These are phyloP conservation scores for Penicillium goetzii DNA, from an alignment of 495 filamentous ascomycete genomes.

Conservation along the genomic window DNA sequence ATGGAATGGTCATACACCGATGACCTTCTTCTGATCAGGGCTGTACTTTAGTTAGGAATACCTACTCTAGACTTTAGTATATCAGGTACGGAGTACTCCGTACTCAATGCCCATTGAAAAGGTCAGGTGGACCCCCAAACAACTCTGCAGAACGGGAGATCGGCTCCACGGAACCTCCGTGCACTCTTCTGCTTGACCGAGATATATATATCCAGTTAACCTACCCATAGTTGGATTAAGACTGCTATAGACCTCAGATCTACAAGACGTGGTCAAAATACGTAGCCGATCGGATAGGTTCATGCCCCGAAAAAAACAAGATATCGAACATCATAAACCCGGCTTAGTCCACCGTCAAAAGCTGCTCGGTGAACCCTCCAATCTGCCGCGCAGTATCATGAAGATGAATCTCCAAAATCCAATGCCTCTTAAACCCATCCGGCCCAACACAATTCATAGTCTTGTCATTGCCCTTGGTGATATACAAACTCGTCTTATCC, in stretches of 20 bases:
- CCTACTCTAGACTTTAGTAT: not conserved
- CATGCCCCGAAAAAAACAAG: not conserved
- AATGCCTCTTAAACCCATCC: conserved; percentile 50
- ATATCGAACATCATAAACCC: not conserved
- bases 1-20: not conserved
- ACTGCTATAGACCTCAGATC: not conserved
- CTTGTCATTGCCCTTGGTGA: conserved; percentile 45
- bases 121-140: not conserved
- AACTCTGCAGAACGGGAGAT: not conserved
- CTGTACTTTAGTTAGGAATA: too few species aligned
- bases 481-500: conserved; percentile 47
- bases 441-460: conserved; percentile 40
- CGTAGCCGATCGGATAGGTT: not conserved
- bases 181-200: not conserved
- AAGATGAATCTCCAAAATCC: conserved; percentile 57
- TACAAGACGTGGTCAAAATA: not conserved
- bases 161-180: not conserved
- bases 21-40: not conserved
- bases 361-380: conserved; percentile 14
- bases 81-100: not conserved
- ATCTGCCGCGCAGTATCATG: conserved; percentile 33
- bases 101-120: not conserved
- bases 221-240: not conserved
- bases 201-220: not conserved
- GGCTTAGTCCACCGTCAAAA: conserved; percentile 2